phyloP scores from a whole-genome alignment of 306 rosid genomes.

The Trifolium fragiferum region DNA sequence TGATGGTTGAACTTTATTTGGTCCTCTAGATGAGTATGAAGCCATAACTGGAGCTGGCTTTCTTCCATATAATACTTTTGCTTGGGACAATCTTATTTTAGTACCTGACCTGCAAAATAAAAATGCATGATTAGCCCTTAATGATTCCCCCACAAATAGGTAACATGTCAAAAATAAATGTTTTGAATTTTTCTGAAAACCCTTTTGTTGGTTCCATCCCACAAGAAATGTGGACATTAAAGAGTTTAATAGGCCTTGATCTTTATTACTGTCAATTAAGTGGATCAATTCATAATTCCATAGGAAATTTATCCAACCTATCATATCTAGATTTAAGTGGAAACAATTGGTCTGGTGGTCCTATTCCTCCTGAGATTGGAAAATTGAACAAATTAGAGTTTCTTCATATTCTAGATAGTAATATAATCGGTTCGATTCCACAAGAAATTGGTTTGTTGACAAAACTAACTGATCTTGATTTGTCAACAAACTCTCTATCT shows the following conservation, averaged over 20 bases:
- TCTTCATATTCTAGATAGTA: not conserved
- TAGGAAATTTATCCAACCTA: conserved; percentile 43
- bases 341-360: conserved; percentile 14
- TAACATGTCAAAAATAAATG: conserved; percentile 30
- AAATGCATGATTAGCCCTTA: not conserved
- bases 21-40: conserved; percentile 49
- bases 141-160: conserved; percentile 45
- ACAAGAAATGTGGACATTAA: conserved; percentile 37
- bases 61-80: conserved; percentile 36
- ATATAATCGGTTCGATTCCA: conserved; percentile 35
- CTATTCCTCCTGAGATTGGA: conserved; percentile 43
- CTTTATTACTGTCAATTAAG: conserved; percentile 13
- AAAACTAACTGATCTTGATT: conserved; percentile 4
- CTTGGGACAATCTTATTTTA: conserved; percentile 36
- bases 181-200: conserved; percentile 39
- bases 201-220: conserved; percentile 42
- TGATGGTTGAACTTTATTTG: conserved; percentile 44
- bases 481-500: conserved; percentile 5
- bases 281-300: conserved; percentile 35
- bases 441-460: conserved; percentile 45
- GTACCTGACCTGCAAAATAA: conserved; percentile 17
- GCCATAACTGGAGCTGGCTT: conserved; percentile 50
- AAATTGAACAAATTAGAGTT: conserved; percentile 27
- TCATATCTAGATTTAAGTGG: conserved; percentile 29
- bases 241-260: conserved; percentile 28